These are phyloP conservation scores for Helichrysum umbraculigerum DNA, from an alignment of 129 eudicot species.

Conservation along the genomic window DNA sequence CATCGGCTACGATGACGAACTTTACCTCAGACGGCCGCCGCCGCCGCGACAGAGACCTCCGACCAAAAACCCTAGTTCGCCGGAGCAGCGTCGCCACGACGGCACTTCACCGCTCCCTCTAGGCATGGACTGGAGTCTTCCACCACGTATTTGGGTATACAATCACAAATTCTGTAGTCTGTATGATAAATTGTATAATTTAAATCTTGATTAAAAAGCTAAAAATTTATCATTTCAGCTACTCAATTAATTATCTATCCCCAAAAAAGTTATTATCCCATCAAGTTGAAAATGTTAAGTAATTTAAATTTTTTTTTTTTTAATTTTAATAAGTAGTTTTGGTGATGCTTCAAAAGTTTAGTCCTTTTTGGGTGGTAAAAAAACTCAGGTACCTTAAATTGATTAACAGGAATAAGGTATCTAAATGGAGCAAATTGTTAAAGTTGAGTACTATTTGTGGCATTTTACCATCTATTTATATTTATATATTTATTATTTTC, in stretches of 20 bases:
- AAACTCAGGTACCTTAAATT: no score
- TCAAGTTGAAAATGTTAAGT: no score
- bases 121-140: slow-evolving; percentile 95
- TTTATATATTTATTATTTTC: slow-evolving; percentile 13
- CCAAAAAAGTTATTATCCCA: no score
- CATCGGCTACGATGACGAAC: slow-evolving; percentile 17
- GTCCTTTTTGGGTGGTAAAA: no score
- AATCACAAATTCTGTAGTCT: neutral
- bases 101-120: slow-evolving; percentile 88
- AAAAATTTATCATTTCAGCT: neutral
- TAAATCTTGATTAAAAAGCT: no score
- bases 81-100: slow-evolving; percentile 62
- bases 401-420: neutral
- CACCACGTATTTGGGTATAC: slow-evolving; percentile 75
- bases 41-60: slow-evolving; percentile 15
- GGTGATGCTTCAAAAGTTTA: neutral
- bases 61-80: slow-evolving; percentile 33
- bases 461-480: neutral
- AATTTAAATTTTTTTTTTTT: no score
- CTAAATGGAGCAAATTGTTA: neutral
- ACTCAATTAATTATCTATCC: neutral
- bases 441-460: neutral
- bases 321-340: no score
- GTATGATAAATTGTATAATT: neutral
- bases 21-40: slow-evolving; percentile 30